phyloP scores from a whole-genome alignment of 1,139 yeast genomes.

The Diutina neorugosa region DNA sequence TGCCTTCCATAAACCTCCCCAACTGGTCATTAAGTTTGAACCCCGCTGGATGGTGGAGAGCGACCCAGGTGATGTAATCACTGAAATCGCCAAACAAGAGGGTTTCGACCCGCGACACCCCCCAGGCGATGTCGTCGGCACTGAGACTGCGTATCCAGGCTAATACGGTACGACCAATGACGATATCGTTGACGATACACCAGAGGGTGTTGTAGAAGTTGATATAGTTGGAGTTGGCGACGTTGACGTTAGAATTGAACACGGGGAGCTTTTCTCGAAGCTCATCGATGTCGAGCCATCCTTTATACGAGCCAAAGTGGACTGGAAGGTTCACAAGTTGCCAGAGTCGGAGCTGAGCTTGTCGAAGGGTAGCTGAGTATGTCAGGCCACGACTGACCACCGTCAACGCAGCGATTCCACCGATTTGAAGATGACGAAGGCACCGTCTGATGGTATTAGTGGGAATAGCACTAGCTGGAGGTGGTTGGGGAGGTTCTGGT shows the following conservation, averaged over 20 bases:
- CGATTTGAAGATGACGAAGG: not conserved
- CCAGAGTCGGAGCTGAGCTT: slow-evolving; percentile 63
- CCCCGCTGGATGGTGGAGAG: slow-evolving; percentile 81
- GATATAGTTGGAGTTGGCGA: slow-evolving; percentile 63
- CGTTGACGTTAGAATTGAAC: slow-evolving; percentile 26
- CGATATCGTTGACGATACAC: slow-evolving; percentile 73
- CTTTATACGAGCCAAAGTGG: slow-evolving; percentile 52
- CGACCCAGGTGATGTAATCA: slow-evolving; percentile 56
- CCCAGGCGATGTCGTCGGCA: not conserved
- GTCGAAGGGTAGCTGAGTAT: slow-evolving; percentile 49
- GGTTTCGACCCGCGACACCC: slow-evolving; percentile 15
- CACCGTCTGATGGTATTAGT: not conserved
- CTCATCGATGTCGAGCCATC: slow-evolving; percentile 18
- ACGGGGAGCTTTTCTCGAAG: slow-evolving; percentile 15
- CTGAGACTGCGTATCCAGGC: not conserved
- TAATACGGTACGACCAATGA: slow-evolving; percentile 38
- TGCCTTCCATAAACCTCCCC: slow-evolving; percentile 75
- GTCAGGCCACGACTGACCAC: not conserved
- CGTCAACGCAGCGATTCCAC: not conserved
- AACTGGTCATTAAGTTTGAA: slow-evolving; percentile 82
- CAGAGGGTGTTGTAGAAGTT: slow-evolving; percentile 80
- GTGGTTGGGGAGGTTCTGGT: not conserved
- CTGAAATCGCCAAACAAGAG: slow-evolving; percentile 23
- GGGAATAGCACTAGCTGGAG: not conserved
- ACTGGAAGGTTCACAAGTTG: slow-evolving; percentile 75